These are phyloP conservation scores for Calcarisporium arbuscula DNA, from an alignment of 2,329 filamentous ascomycete genomes.

Conservation along the genomic window DNA sequence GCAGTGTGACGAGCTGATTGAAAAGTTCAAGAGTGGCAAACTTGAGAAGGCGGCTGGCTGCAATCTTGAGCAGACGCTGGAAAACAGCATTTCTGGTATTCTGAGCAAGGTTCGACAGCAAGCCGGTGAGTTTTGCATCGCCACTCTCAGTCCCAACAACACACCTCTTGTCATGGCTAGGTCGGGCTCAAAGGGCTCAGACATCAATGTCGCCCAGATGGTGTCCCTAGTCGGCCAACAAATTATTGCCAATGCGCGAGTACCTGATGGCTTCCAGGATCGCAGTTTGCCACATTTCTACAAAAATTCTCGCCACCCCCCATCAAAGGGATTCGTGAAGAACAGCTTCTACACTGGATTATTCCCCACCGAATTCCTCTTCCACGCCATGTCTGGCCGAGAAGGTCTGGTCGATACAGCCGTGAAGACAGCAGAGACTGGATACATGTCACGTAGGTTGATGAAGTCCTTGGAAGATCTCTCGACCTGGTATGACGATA, in stretches of 20 bases:
- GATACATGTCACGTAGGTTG: conserved; percentile 95
- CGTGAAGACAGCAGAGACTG: conserved; percentile 97
- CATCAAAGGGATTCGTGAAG: conserved; percentile 90
- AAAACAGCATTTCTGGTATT: conserved; percentile 84
- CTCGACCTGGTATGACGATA: conserved; percentile 89
- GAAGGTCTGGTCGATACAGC: conserved; percentile 98
- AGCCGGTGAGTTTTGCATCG: conserved; percentile 86
- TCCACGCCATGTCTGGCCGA: conserved; percentile 97
- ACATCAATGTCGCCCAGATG: conserved; percentile 99
- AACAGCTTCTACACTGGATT: conserved; percentile 97
- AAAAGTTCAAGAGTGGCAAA: conserved; percentile 70
- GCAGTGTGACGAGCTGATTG: conserved; percentile 77
- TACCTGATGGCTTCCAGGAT: conserved; percentile 94
- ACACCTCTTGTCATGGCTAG: conserved; percentile 94
- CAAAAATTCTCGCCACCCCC: conserved; percentile 86
- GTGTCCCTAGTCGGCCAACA: conserved; percentile 95
- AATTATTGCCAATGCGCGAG: conserved; percentile 90
- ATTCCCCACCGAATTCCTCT: conserved; percentile 86
- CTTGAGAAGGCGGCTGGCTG: conserved; percentile 83
- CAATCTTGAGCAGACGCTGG: conserved; percentile 85
- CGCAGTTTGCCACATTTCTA: conserved; percentile 91
- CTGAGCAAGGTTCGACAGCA: conserved; percentile 86
- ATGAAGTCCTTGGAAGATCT: conserved; percentile 98
- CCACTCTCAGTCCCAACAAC: conserved; percentile 84
- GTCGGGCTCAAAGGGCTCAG: conserved; percentile 92